Evolutionary conservation across 768 basidiomycete species (phyloP).

Genomic region (Filobasidium floriforme): DNA sequence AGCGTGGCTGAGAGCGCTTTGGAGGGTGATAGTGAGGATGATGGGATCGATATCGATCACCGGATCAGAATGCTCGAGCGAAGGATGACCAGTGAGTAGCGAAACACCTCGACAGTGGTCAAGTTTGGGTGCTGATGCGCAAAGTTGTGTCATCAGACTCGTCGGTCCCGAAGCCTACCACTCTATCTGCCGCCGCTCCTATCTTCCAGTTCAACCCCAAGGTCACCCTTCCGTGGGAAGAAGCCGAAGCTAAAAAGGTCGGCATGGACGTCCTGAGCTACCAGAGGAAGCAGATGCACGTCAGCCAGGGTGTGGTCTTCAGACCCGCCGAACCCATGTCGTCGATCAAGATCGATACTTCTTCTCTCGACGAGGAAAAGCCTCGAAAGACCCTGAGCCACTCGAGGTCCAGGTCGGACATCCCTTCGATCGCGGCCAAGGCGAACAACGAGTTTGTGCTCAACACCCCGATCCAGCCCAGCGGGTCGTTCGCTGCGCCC

Average conservation of each 20-base stretch:
- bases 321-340: not conserved
- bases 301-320: slow-evolving; percentile 4
- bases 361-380: not conserved
- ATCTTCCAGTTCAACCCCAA: slow-evolving; percentile 4
- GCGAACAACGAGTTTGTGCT: not conserved
- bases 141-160: not conserved
- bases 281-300: slow-evolving; percentile 8
- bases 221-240: slow-evolving; percentile 8
- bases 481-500: not conserved
- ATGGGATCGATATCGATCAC: slow-evolving; percentile 5
- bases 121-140: not conserved
- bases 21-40: not conserved
- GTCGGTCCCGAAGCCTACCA: not conserved
- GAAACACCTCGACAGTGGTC: not conserved
- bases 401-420: slow-evolving; percentile 5
- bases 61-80: not conserved
- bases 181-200: not conserved
- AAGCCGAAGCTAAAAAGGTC: slow-evolving; percentile 6
- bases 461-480: slow-evolving; percentile 5
- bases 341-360: slow-evolving; percentile 2
- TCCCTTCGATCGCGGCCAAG: not conserved
- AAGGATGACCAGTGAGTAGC: not conserved
- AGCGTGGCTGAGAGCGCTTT: not conserved
- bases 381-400: not conserved
- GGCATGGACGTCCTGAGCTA: slow-evolving; percentile 9